Evolutionary conservation across 148 eudicot species (phyloP).

Genomic region (Rhododendron simsii): DNA sequence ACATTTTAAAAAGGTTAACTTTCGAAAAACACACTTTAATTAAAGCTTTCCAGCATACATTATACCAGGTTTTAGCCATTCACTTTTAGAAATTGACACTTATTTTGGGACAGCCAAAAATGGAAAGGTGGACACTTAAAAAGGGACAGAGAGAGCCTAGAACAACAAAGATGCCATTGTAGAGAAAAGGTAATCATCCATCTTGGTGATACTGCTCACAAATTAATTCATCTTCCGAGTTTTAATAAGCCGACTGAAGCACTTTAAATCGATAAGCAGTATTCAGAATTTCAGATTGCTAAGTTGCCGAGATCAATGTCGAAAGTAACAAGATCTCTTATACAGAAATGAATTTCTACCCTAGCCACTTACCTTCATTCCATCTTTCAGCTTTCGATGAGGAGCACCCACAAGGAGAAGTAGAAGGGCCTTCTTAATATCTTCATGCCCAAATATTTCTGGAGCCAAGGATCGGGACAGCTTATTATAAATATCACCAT

Average conservation of each 20-base stretch:
- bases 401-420: conserved; percentile 99
- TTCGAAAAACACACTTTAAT: neutral
- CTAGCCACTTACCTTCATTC: conserved; percentile 73
- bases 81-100: neutral
- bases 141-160: neutral
- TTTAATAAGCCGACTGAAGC: neutral
- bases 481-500: conserved; percentile 95
- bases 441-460: conserved; percentile 98
- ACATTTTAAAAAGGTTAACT: neutral
- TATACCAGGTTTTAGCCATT: neutral
- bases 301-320: neutral
- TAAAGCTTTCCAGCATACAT: neutral
- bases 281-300: neutral
- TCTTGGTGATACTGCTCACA: neutral
- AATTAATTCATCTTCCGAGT: neutral
- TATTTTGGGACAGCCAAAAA: neutral
- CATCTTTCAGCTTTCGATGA: conserved; percentile 83
- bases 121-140: neutral
- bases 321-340: neutral
- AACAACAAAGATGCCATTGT: neutral
- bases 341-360: neutral
- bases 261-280: neutral
- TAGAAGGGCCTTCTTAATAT: conserved; percentile 92
- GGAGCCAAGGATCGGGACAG: conserved; percentile 87
- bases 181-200: neutral